Conservation (phyloP, 768 basidiomycete genomes). For the Podaxis pistillaris region DNA sequence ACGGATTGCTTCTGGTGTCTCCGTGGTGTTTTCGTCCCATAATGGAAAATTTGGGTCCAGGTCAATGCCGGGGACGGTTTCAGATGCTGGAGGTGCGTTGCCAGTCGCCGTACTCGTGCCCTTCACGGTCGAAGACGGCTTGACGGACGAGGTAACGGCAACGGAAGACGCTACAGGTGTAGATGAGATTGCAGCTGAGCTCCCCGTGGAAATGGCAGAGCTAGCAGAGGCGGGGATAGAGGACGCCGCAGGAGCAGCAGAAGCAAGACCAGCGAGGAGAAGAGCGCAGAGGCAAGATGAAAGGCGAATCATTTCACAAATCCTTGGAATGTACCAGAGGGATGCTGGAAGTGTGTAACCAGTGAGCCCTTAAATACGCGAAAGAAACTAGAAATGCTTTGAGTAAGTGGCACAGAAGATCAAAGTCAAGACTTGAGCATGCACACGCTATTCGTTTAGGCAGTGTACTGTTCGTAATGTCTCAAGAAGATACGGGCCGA, state of each 20-base stretch:
- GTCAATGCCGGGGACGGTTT: conserved; percentile 42
- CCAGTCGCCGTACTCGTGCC: conserved; percentile 16
- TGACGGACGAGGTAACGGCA: conserved; percentile 7
- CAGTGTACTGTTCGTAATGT: not conserved
- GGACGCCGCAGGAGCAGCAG: conserved; percentile 25
- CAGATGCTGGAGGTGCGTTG: conserved; percentile 27
- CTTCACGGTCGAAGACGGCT: conserved; percentile 19
- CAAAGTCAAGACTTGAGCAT: not conserved
- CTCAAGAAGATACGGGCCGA: not conserved
- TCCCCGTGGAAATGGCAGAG: conserved; percentile 17
- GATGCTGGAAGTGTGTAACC: not conserved
- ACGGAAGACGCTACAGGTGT: not conserved
- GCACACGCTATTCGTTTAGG: not conserved
- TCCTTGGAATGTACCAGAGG: not conserved
- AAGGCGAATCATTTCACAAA: conserved; percentile 34
- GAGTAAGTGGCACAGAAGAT: not conserved
- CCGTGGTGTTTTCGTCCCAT: conserved; percentile 28
- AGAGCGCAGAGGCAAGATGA: conserved; percentile 33
- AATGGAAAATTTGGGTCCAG: conserved; percentile 44
- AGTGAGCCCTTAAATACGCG: conserved; percentile 10
- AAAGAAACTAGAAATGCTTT: not conserved
- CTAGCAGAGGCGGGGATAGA: conserved; percentile 18
- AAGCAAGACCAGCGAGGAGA: conserved; percentile 27
- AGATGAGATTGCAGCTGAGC: conserved; percentile 19
- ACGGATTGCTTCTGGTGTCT: conserved; percentile 32